Conservation (phyloP, 2,329 filamentous ascomycete species). For the Dactylonectria estremocensis region DNA sequence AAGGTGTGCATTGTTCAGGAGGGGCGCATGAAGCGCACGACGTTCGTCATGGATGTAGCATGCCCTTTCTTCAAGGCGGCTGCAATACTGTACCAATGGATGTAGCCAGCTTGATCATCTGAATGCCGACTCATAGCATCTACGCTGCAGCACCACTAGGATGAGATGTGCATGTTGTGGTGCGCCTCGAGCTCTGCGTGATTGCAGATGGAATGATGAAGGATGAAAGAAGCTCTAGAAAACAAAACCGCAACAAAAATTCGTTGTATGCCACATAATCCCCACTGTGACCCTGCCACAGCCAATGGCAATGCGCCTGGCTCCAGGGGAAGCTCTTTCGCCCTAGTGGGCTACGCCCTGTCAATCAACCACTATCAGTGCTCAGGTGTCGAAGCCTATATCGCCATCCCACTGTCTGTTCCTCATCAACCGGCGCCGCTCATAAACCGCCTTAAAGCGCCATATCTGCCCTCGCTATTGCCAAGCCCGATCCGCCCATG, state of each 20-base stretch:
- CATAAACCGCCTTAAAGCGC: conserved; percentile 27
- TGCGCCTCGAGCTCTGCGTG: conserved; percentile 16
- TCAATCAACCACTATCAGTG: conserved; percentile 37
- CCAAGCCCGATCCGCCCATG: conserved; percentile 39
- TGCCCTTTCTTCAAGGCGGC: not conserved
- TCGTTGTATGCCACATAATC: conserved; percentile 29
- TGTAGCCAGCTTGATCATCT: conserved; percentile 9
- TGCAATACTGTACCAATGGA: conserved; percentile 13
- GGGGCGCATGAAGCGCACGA: not conserved
- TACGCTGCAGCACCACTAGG: not conserved
- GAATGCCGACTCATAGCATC: conserved; percentile 10
- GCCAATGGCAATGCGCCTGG: conserved; percentile 41
- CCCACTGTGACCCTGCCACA: conserved; percentile 32
- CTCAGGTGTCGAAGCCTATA: not conserved
- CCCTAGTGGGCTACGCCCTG: conserved; percentile 38
- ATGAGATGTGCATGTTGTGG: not conserved
- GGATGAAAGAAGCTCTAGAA: conserved; percentile 24
- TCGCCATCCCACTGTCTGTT: conserved; percentile 26
- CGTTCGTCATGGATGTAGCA: not conserved
- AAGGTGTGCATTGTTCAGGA: not conserved
- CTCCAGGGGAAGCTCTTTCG: conserved; percentile 25
- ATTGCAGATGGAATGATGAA: conserved; percentile 26
- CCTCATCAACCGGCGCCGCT: conserved; percentile 29
- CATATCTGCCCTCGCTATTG: conserved; percentile 38
- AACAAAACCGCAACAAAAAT: conserved; percentile 38